Base-by-base conservation (phyloP, 1,284 basidiomycete species). In the Puccinia polysora region DNA sequence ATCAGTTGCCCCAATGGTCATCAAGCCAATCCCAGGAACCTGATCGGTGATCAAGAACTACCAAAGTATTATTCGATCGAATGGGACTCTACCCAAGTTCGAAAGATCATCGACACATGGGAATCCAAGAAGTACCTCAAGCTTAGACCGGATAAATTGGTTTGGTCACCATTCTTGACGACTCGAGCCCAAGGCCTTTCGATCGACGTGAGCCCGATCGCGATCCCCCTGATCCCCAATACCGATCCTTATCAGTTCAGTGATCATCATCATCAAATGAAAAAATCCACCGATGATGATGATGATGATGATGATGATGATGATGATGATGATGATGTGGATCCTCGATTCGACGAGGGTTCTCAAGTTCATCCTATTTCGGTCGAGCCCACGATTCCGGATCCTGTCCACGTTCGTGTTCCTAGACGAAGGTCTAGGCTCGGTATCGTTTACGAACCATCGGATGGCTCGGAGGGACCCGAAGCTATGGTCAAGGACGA, bases 131-230 rank as follows among this genome's bases (percentile, higher is more conserved):
- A 88, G 0, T 89, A 94, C 77, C 78, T 94, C 74, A 85, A 82
- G 76, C 84, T 98, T 64, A 86, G 85, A 74, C 87, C 92, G 0
- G 91, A 94, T 77, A 88, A 88, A 79, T 84, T 98, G 74, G 92
- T 91, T 78, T 98, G 96, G 90, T 93, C 88, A 74, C 95, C 95
- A 4, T 97, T 96, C 82, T 82, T 96, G 20, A 53, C 56, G 5
- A 45, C 15, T 47, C 36, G 58, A 36, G n/a, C n/a, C n/a, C n/a
- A n/a, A n/a, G n/a, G n/a, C n/a, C n/a, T n/a, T n/a, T n/a, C n/a
- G n/a, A n/a, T n/a, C n/a, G n/a, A n/a, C n/a, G n/a, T n/a, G n/a
- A n/a, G n/a, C n/a, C n/a, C n/a, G n/a, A n/a, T n/a, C n/a, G n/a
- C n/a, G n/a, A n/a, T n/a, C n/a, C n/a, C 32, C n/a, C 20, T 20